Evolutionary conservation across 1,284 basidiomycete species (phyloP), one percentile per base, ranked within the genome.

Genomic region (Moniliophthora roreri): DNA sequence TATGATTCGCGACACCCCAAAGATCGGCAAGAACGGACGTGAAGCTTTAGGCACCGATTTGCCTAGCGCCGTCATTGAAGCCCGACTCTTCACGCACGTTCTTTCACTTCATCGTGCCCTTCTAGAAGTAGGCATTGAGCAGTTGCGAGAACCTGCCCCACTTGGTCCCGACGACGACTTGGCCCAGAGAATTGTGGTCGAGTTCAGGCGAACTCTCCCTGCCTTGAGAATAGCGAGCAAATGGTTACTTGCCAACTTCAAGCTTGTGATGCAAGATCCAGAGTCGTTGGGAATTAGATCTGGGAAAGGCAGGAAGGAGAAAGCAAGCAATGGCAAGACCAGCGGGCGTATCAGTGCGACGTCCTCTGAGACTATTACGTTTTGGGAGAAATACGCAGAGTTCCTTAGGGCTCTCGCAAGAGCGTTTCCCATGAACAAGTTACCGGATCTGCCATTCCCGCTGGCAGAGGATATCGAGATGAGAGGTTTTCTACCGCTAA

Each of bases 401-500:
- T 93, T 96, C 57, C 75, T 85, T 50, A 80, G 81, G 40, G 71
- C 80, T 6, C 71, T 98, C 21, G 75, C 77, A 11, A 72, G 75
- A 7, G 74, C 83, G 0, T 98, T 98, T 69, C 93, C 94, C 0
- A 68, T 76, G 2, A 76, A 78, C 2, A 76, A 76, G 42, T 68
- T 97, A 20, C 92, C 91, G 1, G 65, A 71, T 16, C 73, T 91
- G 16, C 75, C 73, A 3, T 76, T 79, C 1, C 80, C 84, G n/a
- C 72, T 98, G 52, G 93, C 97, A 58, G 96, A 99, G 69, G 96
- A 99, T 68, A 70, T 87, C 3, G 95, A 98, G 55, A 82, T 97
- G 77, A 78, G 80, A 38, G 96, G 95, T 0, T 98, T 97, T 66
- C 73, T 87, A 16, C 96, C 96, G 2, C 75, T 98, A 46, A 82